Evolutionary conservation across 2,329 filamentous ascomycete species (phyloP).

Genomic region (Microsporum canis): DNA sequence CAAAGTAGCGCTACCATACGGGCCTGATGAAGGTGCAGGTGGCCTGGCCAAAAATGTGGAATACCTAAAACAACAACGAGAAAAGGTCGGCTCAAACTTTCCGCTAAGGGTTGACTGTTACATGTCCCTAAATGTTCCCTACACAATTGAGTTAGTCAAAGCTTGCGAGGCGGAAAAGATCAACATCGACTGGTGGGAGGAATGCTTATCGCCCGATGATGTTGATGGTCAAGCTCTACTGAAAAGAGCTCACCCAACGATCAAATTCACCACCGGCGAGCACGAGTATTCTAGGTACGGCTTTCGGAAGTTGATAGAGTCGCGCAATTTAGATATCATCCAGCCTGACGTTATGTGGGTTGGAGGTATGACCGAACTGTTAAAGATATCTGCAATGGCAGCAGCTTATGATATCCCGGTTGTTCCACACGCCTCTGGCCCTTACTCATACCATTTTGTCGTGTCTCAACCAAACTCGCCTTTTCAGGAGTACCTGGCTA

Average conservation of each 20-base stretch:
- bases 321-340: constrained; percentile 83
- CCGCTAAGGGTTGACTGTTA: constrained; percentile 94
- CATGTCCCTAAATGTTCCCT: constrained; percentile 86
- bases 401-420: constrained; percentile 90
- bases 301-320: constrained; percentile 87
- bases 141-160: constrained; percentile 84
- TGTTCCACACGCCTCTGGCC: constrained; percentile 85
- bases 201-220: constrained; percentile 83
- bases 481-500: constrained; percentile 92
- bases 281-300: constrained; percentile 92
- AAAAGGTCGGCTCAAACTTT: constrained; percentile 77
- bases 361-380: constrained; percentile 79
- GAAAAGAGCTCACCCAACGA: constrained; percentile 77
- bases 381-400: constrained; percentile 80
- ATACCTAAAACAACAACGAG: constrained; percentile 73
- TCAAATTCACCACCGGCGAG: constrained; percentile 93
- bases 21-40: constrained; percentile 71
- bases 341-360: constrained; percentile 98
- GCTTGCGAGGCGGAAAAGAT: constrained; percentile 67
- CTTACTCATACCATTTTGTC: constrained; percentile 94
- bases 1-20: constrained; percentile 83
- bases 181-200: constrained; percentile 95
- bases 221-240: constrained; percentile 81
- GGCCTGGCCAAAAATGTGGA: constrained; percentile 83
- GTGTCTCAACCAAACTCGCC: constrained; percentile 86